phyloP scores from a whole-genome alignment of 2,329 filamentous ascomycete species.

The Trichoderma koningii region DNA sequence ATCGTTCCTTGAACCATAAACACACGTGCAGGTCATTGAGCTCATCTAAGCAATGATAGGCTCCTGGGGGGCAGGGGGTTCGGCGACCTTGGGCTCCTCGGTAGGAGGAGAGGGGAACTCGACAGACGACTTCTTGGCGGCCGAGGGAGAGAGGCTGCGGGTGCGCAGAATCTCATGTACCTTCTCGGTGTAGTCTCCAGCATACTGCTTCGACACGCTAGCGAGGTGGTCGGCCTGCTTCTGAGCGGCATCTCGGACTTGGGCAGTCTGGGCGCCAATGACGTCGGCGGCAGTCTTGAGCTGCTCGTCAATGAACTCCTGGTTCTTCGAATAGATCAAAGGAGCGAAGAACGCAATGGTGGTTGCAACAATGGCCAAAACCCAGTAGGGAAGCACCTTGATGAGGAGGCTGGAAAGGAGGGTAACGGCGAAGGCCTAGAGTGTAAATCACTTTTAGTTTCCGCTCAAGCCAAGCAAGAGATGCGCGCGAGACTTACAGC shows the following conservation, averaged over 20 bases:
- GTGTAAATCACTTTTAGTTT: not conserved
- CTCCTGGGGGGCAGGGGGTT: slow-evolving; percentile 35
- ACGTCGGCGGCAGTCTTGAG: slow-evolving; percentile 59
- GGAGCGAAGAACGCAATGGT: slow-evolving; percentile 63
- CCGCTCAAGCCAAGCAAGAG: not conserved
- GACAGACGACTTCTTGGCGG: slow-evolving; percentile 43
- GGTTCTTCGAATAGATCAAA: slow-evolving; percentile 66
- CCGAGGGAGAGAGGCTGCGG: slow-evolving; percentile 47
- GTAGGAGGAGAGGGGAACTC: slow-evolving; percentile 44
- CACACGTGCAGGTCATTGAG: not conserved
- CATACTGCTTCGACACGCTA: slow-evolving; percentile 66
- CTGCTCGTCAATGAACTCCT: slow-evolving; percentile 68
- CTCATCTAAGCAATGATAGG: slow-evolving; percentile 38
- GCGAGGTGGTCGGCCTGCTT: slow-evolving; percentile 66
- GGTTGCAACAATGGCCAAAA: slow-evolving; percentile 61
- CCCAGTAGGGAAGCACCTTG: slow-evolving; percentile 72
- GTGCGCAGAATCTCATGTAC: slow-evolving; percentile 64
- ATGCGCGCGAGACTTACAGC: slow-evolving; percentile 50
- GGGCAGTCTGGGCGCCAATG: slow-evolving; percentile 63
- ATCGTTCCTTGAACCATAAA: slow-evolving; percentile 14
- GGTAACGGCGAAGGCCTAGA: slow-evolving; percentile 59
- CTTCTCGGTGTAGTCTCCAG: slow-evolving; percentile 68
- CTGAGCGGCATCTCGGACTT: slow-evolving; percentile 62
- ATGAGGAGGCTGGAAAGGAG: slow-evolving; percentile 69
- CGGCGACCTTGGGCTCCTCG: slow-evolving; percentile 40